Evolutionary conservation across 139 green algal species (phyloP).

Genomic region (Dunaliella sp.): DNA sequence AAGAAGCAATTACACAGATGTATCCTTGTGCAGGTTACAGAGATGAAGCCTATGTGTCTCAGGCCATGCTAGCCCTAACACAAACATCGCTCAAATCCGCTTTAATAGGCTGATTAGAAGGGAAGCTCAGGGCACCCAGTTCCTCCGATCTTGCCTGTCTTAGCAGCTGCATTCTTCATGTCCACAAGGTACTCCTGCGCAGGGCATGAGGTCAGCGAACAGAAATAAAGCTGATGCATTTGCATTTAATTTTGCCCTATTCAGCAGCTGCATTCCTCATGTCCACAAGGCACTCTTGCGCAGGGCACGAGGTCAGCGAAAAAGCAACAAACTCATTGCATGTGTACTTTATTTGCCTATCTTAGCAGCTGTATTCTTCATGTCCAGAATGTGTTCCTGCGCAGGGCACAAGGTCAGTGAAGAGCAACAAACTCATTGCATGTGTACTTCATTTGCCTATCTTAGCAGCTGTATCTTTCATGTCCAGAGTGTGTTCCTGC

Average conservation of each 20-base stretch:
- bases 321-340: neutral
- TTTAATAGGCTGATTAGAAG: no score
- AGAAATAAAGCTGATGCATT: neutral
- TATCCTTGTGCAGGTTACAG: no score
- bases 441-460: neutral
- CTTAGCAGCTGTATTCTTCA: conserved; percentile 35
- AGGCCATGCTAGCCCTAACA: no score
- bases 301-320: neutral
- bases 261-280: neutral
- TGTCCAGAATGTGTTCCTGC: conserved; percentile 51
- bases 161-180: conserved; percentile 36
- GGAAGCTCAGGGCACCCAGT: conserved; percentile 74
- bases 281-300: neutral
- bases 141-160: conserved; percentile 38
- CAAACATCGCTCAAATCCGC: no score
- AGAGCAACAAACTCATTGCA: neutral
- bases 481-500: neutral
- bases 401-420: neutral
- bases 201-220: neutral
- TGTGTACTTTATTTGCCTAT: conserved; percentile 10
- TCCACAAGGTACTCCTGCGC: conserved; percentile 51
- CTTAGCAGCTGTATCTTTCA: no score
- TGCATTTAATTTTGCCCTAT: neutral
- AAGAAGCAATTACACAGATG: no score
- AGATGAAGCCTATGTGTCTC: no score